Evolutionary conservation across 2,329 filamentous ascomycete genomes (phyloP), one percentile per base, ranked within the genome.

Genomic region (Microdochium bolleyi): DNA sequence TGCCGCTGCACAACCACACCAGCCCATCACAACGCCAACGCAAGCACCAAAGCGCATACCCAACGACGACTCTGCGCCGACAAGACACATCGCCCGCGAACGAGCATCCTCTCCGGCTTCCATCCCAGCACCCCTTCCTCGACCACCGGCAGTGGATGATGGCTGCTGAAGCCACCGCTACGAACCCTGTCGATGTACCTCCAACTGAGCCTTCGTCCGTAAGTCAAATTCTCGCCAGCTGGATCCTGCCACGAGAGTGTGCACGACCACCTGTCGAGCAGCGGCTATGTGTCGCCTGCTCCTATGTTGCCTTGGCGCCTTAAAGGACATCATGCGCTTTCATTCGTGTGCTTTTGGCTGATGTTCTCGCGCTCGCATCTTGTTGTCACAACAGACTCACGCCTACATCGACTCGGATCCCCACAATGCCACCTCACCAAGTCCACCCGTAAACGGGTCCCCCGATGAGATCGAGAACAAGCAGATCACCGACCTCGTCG

Each of bases 381-480:
- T 57, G 54, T 34, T 50, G 34, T 24, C 34, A 52, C 37, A 50
- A 32, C 51, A 57, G 60, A 51, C 58, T 54, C 63, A 73, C 63
- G 60, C 61, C 62, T 62, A 61, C 57, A 62, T 64, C 59, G 66
- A 64, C 57, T 66, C 70, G 66, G 67, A 72, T 58, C 62, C 71
- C 58, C 71, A 77, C 55, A 61, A 81, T 79, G 79, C 66, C 70
- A 68, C 67, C 59, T 61, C 67, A 60, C 65, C 75, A 53, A 67
- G 63, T 54, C 64, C 66, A 61, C 61, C 58, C 49, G 56, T 80
- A 67, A 83, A 83, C 64, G 76, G 77, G 67, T 70, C 64, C 59
- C 68, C 68, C 64, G 73, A 82, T 61, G 79, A 81, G 55, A 70
- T 76, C 59, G 78, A 76, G 61, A 79, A 80, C 63, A 83, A 79